Evolutionary conservation across 2,329 filamentous ascomycete species (phyloP), one percentile per base, ranked within the genome.

Genomic region (Dothistroma pini): DNA sequence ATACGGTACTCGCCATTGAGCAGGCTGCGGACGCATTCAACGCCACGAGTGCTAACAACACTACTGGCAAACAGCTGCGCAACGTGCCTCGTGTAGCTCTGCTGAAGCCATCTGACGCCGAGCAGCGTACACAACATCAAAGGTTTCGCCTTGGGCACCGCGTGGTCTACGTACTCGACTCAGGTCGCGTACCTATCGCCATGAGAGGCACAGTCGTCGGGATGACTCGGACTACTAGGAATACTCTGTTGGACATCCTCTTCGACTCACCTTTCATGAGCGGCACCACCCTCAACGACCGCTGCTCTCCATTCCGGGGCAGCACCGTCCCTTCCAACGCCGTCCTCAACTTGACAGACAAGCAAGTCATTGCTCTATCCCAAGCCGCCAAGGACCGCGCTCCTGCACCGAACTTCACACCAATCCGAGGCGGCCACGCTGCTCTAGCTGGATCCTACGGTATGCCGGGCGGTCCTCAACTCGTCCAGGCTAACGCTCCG

Each of bases 241-340:
- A 88, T 29, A 85, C 90, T 52, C 83, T 97, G 60, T 82, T 99
- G 41, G 95, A 99, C 74, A 85, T 97, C 60, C 88, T 99, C 8
- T 99, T 96, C 77, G 96, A 99, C 74, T 85, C 86, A 12, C 89
- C 91, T 0, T 99, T 99, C 76, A 97, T 99, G 93, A 96, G 92
- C 72, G 95, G 95, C 64, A 97, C 93, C 1, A 95, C 90, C 0
- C 83, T 99, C 16, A 90, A 91, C 61, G 92, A 93, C 59, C 88
- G 95, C 61, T 96, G 93, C 73, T 91, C 92, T 29, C 87, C 91
- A 41, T 99, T 99, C 86, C 87, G 93, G 38, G 95, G 95, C 56
- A 93, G 95, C 74, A 97, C 95, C 0, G 92, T 99, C 4, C 86
- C 91, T 1, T 85, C 89, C 7, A 89, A 89, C n/a, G 89, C 90